Base-by-base conservation (phyloP, 2,329 filamentous ascomycete species). In the Nemania abortiva region DNA sequence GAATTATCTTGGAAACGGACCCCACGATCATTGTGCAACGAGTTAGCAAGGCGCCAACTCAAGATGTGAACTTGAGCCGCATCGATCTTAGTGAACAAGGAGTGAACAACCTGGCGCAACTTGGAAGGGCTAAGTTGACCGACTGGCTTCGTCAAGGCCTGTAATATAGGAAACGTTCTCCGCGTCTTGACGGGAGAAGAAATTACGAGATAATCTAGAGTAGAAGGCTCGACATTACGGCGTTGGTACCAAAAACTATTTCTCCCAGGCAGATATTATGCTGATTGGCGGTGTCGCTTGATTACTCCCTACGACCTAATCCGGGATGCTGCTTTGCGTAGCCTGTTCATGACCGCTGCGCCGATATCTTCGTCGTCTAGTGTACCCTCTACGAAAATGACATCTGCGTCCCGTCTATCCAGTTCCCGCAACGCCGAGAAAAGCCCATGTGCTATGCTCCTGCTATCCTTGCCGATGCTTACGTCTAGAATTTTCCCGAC, bases 11-110 rank as follows among this genome's bases (percentile, higher is more conserved):
- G 70, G 96, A 99, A 84, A 98, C 95, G 0, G 96, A 99, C 80
- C 95, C 96, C 0, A 95, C 96, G 72, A 92, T 97, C 77, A 93
- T 99, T 74, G 92, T 95, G 57, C 94, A 94, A 79, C 87, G 96
- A 74, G 96, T 98, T 77, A 97, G 93, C 87, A 91, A 92, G 81
- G 95, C 96, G 49, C 96, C 96, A 10, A 90, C 91, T 50, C 92
- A 97, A 77, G 96, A 99, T 83, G 91, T 94, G 75, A 94, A 94
- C 79, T 89, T 98, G 81, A 94, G 96, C 85, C 93, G 92, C 79
- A 95, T 98, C 81, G 95, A 98, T 80, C 89, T 98, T 65, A 97
- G 94, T 77, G 95, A 98, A 82, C 94, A 98, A 82, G 95, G 95
- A 59, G 89, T 98, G 81, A 90, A 97, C 82, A 98, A 97, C 83